These are phyloP conservation scores for Nicotiana otophora DNA, from an alignment of 257 asterid species.

Conservation along the genomic window DNA sequence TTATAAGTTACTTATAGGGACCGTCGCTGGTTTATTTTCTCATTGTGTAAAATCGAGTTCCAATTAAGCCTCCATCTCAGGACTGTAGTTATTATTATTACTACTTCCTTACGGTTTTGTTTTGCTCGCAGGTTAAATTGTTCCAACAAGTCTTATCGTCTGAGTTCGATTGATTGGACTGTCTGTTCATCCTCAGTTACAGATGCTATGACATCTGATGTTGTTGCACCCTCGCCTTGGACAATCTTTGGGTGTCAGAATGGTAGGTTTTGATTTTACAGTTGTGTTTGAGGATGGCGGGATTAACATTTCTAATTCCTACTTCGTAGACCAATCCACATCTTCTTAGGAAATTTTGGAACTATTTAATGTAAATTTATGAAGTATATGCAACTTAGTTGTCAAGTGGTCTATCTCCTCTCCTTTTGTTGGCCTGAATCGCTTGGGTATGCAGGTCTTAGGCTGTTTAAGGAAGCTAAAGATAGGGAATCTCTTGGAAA, in stretches of 20 bases:
- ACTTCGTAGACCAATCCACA: background rate
- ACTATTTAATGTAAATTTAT: background rate
- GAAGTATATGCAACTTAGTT: background rate
- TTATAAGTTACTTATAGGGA: background rate
- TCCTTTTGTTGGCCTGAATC: slow-evolving; percentile 2
- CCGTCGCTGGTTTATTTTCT: background rate
- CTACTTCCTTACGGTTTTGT: background rate
- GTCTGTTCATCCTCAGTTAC: slow-evolving; percentile 57
- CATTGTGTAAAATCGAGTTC: background rate
- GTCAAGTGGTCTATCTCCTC: background rate
- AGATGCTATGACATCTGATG: slow-evolving; percentile 72
- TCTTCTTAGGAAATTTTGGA: background rate
- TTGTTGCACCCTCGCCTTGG: slow-evolving; percentile 95
- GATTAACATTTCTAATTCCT: background rate
- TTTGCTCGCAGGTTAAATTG: slow-evolving; percentile 44
- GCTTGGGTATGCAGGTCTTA: slow-evolving; percentile 53
- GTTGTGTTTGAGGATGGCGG: slow-evolving; percentile 14
- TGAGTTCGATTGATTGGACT: slow-evolving; percentile 76
- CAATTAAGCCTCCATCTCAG: background rate
- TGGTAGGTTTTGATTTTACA: slow-evolving; percentile 42
- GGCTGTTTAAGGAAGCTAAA: slow-evolving; percentile 92
- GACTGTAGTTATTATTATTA: background rate
- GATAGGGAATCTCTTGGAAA: slow-evolving; percentile 64
- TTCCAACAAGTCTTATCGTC: slow-evolving; percentile 42
- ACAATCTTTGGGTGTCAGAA: slow-evolving; percentile 89